A percentile compares a stretch with the other conserved stretches of the same genome.
Conservation (phyloP, 1,284 basidiomycete species). For the Malassezia restricta region DNA sequence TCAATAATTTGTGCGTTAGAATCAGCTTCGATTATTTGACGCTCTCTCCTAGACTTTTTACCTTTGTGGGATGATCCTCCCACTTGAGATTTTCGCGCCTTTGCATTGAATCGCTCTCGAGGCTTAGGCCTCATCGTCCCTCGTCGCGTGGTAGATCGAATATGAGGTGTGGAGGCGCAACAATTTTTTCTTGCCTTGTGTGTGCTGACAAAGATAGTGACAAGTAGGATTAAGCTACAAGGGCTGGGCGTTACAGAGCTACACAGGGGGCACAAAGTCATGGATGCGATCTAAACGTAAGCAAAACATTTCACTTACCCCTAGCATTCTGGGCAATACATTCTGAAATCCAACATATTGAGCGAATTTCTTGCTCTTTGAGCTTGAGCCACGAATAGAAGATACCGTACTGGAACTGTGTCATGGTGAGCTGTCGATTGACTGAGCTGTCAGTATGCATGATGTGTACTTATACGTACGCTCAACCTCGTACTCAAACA, state of each 20-base stretch:
- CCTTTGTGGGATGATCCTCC: constrained; percentile 43
- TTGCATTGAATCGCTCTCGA: constrained; percentile 41
- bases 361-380: constrained; percentile 98
- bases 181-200: not conserved
- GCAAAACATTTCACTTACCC: constrained; percentile 11
- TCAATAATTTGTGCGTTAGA: constrained; percentile 37
- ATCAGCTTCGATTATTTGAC: constrained; percentile 19
- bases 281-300: constrained; percentile 16
- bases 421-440: constrained; percentile 42
- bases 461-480: constrained; percentile 11
- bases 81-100: constrained; percentile 33
- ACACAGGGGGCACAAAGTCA: constrained; percentile 21
- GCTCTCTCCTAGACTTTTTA: constrained; percentile 25
- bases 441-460: constrained; percentile 11
- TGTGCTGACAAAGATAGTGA: not conserved
- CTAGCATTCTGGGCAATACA: constrained; percentile 43
- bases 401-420: constrained; percentile 40
- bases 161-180: constrained; percentile 8
- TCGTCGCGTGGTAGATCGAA: not conserved
- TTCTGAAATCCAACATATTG: constrained; percentile 92
- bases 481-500: constrained; percentile 86
- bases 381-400: constrained; percentile 50
- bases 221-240: not conserved
- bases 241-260: not conserved
- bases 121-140: constrained; percentile 9